These are phyloP conservation scores for Dioscorea alata DNA, from an alignment of 106 monocot genomes.

Conservation along the genomic window DNA sequence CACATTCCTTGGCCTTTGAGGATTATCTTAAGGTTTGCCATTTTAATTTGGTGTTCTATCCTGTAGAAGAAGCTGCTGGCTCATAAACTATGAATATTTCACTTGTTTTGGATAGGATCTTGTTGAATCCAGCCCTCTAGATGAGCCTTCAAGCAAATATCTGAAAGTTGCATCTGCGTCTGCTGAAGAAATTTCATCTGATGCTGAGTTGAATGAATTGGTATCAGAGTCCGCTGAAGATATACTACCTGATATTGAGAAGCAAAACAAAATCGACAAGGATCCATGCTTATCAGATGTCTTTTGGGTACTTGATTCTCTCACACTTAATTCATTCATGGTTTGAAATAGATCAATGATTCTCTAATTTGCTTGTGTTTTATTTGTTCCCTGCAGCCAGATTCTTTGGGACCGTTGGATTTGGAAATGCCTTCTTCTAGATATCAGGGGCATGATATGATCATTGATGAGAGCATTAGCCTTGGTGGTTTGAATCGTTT, in stretches of 20 bases:
- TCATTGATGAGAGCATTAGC: constrained; percentile 48
- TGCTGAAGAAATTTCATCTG: constrained; percentile 3
- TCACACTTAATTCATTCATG: neutral
- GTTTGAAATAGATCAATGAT: neutral
- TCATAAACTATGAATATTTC: neutral
- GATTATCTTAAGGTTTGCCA: constrained; percentile 52
- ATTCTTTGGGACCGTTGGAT: constrained; percentile 83
- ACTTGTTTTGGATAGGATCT: constrained; percentile 24
- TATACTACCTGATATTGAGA: neutral
- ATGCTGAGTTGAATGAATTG: neutral
- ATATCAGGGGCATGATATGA: constrained; percentile 53
- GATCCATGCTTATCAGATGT: constrained; percentile 47
- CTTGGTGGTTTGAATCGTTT: constrained; percentile 43
- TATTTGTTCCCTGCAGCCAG: constrained; percentile 46
- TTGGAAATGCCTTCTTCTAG: constrained; percentile 60
- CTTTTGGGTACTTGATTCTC: constrained; percentile 58
- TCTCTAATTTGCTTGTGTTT: neutral
- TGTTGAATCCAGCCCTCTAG: constrained; percentile 17
- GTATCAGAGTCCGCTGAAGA: constrained; percentile 7
- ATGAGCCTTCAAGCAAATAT: constrained; percentile 15
- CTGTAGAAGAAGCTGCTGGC: neutral
- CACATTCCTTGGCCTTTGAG: constrained; percentile 25
- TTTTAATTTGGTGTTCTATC: neutral
- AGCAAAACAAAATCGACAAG: constrained; percentile 16
- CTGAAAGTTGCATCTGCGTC: constrained; percentile 8